Conservation (phyloP, 2,329 filamentous ascomycete genomes). For the Aureobasidium melanogenum region DNA sequence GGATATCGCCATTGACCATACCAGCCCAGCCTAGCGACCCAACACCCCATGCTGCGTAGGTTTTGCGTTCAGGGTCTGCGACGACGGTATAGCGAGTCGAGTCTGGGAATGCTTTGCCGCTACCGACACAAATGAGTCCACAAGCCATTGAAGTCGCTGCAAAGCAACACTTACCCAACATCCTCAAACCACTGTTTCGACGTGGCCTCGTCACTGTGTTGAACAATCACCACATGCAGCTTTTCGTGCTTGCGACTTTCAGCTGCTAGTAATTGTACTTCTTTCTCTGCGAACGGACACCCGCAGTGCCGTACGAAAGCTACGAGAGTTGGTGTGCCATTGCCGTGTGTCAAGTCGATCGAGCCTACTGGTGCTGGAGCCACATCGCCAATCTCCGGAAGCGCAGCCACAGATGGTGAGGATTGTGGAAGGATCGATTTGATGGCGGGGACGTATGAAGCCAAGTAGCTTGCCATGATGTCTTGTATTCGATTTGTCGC, state of each 20-base stretch:
- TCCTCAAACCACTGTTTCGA: slow-evolving; percentile 49
- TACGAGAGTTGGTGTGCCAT: slow-evolving; percentile 48
- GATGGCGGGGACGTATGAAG: slow-evolving; percentile 7
- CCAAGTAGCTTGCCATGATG: neutral
- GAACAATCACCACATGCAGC: slow-evolving; percentile 53
- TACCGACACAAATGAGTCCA: slow-evolving; percentile 13
- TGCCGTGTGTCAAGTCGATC: neutral
- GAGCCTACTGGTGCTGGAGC: slow-evolving; percentile 9
- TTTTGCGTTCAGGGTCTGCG: slow-evolving; percentile 49
- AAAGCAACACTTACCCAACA: slow-evolving; percentile 8
- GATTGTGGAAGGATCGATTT: slow-evolving; percentile 13
- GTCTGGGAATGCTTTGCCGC: slow-evolving; percentile 12
- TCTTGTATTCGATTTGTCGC: neutral
- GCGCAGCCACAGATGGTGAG: slow-evolving; percentile 1
- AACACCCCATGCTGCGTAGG: slow-evolving; percentile 59
- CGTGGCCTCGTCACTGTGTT: slow-evolving; percentile 46
- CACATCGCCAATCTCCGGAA: slow-evolving; percentile 10
- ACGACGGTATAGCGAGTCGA: slow-evolving; percentile 36
- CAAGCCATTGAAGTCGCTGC: no score
- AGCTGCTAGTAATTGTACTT: slow-evolving; percentile 43
- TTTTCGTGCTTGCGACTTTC: slow-evolving; percentile 42
- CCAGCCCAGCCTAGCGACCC: slow-evolving; percentile 54
- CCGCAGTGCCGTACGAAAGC: slow-evolving; percentile 66
- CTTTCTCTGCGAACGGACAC: slow-evolving; percentile 54
- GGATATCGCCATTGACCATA: slow-evolving; percentile 37